These are phyloP conservation scores for Pseudomicrostroma phylloplanum DNA, from an alignment of 1,284 basidiomycete species.

Conservation along the genomic window DNA sequence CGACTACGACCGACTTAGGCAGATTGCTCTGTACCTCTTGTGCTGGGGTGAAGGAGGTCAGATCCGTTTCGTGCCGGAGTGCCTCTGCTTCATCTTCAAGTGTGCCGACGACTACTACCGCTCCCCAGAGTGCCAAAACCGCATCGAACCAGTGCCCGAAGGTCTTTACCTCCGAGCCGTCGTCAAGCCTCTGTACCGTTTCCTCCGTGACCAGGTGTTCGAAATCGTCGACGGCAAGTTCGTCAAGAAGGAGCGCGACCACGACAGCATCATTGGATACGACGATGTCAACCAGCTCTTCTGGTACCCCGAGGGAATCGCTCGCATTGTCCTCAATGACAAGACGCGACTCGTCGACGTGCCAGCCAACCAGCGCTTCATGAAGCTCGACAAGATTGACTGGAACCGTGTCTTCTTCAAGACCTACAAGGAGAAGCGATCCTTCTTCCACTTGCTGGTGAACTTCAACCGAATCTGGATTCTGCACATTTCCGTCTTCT, in stretches of 20 bases:
- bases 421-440: constrained; percentile 50
- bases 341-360: constrained; percentile 61
- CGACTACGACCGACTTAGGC: constrained; percentile 92
- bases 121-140: constrained; percentile 93
- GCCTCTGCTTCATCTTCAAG: constrained; percentile 98
- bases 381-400: constrained; percentile 52
- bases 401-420: constrained; percentile 50
- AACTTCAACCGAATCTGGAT: constrained; percentile 52
- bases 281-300: constrained; percentile 99
- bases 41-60: constrained; percentile 99
- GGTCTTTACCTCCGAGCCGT: constrained; percentile 87
- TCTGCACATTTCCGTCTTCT: constrained; percentile 49
- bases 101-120: constrained; percentile 99
- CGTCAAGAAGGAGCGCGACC: constrained; percentile 79
- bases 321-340: constrained; percentile 78
- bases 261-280: constrained; percentile 92
- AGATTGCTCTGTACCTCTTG: constrained; percentile 89
- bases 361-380: constrained; percentile 48
- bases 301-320: constrained; percentile 99
- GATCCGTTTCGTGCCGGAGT: constrained; percentile 96
- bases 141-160: constrained; percentile 87
- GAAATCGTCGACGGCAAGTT: constrained; percentile 95
- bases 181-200: constrained; percentile 91
- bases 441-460: constrained; percentile 49
- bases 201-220: constrained; percentile 95